A percentile compares a stretch with the other conserved stretches of the same genome.
Conservation (phyloP, 192 early-diverging fungal species). For the Coemansia javaensis region DNA sequence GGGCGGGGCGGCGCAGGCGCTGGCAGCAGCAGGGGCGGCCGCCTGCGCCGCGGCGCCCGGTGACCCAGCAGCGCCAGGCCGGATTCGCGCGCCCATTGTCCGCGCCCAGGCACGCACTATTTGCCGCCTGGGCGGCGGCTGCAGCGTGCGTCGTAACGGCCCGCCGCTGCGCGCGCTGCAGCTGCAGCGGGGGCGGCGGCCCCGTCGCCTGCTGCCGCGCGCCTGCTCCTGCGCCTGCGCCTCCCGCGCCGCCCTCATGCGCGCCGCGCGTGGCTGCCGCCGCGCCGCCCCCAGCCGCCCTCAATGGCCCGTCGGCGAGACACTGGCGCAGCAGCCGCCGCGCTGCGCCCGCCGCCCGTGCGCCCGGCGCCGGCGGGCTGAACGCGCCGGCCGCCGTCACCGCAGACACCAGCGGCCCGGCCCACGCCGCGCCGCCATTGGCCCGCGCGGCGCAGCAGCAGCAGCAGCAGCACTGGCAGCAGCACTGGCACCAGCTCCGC, state of each 20-base stretch:
- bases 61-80: background rate
- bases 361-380: conserved; percentile 3
- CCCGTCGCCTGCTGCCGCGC: background rate
- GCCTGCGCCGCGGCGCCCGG: background rate
- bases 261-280: background rate
- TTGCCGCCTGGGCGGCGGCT: background rate
- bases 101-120: background rate
- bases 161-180: background rate
- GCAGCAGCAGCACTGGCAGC: too few relatives aligned
- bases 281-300: too few relatives aligned
- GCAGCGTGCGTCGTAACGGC: background rate
- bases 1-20: background rate
- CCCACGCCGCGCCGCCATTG: background rate
- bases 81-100: background rate
- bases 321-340: background rate
- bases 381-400: conserved; percentile 7
- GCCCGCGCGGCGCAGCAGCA: too few relatives aligned
- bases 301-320: too few relatives aligned
- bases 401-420: background rate
- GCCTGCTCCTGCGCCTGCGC: background rate
- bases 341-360: background rate
- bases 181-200: background rate
- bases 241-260: background rate
- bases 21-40: too few relatives aligned
- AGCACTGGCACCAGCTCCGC: too few relatives aligned